These are phyloP conservation scores for Trichodelitschia bisporula DNA, from an alignment of 495 filamentous ascomycete genomes.

Conservation along the genomic window DNA sequence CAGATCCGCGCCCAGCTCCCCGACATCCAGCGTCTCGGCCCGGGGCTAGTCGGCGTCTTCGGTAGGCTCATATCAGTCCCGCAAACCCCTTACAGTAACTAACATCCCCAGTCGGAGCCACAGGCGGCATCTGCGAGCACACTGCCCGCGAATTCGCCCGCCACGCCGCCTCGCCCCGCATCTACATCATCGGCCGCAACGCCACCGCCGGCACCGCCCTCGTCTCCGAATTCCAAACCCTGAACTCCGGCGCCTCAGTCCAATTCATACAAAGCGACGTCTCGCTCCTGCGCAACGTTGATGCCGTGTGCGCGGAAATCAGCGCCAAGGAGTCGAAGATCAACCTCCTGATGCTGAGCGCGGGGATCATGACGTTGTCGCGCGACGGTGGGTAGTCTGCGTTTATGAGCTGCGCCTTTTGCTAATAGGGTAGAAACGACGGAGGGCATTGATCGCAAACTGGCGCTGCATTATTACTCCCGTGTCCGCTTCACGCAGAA, in stretches of 20 bases:
- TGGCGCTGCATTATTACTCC: constrained; percentile 32
- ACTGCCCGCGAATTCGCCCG: constrained; percentile 19
- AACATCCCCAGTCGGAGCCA: constrained; percentile 18
- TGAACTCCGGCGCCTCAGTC: constrained; percentile 24
- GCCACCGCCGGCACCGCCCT: constrained; percentile 11
- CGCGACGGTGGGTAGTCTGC: constrained; percentile 7
- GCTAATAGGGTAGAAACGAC: constrained; percentile 20
- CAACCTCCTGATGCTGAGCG: constrained; percentile 35
- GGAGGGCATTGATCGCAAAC: constrained; percentile 30
- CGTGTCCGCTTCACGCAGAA: constrained; percentile 32
- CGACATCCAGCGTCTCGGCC: constrained; percentile 18
- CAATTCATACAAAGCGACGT: constrained; percentile 33
- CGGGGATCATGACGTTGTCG: constrained; percentile 18
- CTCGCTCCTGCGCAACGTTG: constrained; percentile 31
- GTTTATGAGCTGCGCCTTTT: neutral
- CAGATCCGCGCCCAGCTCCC: constrained; percentile 19
- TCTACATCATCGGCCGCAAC: constrained; percentile 21
- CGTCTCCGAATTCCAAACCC: constrained; percentile 9
- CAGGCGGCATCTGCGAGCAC: constrained; percentile 19
- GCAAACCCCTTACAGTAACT: constrained; percentile 1
- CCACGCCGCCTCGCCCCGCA: constrained; percentile 12
- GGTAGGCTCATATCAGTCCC: constrained; percentile 11
- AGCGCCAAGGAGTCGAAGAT: constrained; percentile 26
- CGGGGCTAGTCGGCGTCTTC: constrained; percentile 27
- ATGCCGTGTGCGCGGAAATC: constrained; percentile 32